Percentiles rank a stretch among this genome's conserved stretches.
These are phyloP conservation scores for Daldinia sp. DNA, from an alignment of 2,329 filamentous ascomycete species.

Conservation along the genomic window DNA sequence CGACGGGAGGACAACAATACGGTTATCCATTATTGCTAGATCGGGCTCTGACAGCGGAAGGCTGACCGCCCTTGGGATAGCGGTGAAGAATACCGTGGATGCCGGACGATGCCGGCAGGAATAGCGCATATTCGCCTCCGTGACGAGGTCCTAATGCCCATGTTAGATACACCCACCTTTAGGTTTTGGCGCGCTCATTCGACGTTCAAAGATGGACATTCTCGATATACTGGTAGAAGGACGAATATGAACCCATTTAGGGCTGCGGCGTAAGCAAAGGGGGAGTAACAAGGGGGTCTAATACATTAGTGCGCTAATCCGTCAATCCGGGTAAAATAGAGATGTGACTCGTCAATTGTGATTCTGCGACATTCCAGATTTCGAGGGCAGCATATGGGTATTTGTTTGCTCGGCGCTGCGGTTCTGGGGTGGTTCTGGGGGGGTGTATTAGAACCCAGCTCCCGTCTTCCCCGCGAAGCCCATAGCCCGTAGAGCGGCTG, in stretches of 20 bases:
- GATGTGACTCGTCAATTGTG: slow-evolving; percentile 33
- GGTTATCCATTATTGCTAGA: slow-evolving; percentile 14
- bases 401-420: slow-evolving; percentile 33
- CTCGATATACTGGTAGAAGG: slow-evolving; percentile 4
- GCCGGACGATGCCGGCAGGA: slow-evolving; percentile 30
- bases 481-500: slow-evolving; percentile 38
- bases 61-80: slow-evolving; percentile 31
- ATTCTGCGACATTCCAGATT: slow-evolving; percentile 30
- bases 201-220: slow-evolving; percentile 1
- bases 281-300: not conserved
- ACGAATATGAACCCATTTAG: slow-evolving; percentile 22
- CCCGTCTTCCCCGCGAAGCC: slow-evolving; percentile 38
- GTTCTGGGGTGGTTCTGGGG: too few species aligned
- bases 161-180: slow-evolving; percentile 20
- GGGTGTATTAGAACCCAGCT: slow-evolving; percentile 23
- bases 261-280: slow-evolving; percentile 22
- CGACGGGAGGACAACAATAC: slow-evolving; percentile 9
- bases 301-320: slow-evolving; percentile 4
- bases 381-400: slow-evolving; percentile 16
- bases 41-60: slow-evolving; percentile 38
- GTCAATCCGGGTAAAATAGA: slow-evolving; percentile 20
- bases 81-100: slow-evolving; percentile 36
- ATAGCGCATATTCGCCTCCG: slow-evolving; percentile 32
- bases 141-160: slow-evolving; percentile 17
- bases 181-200: slow-evolving; percentile 11